Percentiles rank a stretch among this genome's conserved stretches.
phyloP scores from a whole-genome alignment of 192 early-diverging fungal species.

The Mortierella claussenii region DNA sequence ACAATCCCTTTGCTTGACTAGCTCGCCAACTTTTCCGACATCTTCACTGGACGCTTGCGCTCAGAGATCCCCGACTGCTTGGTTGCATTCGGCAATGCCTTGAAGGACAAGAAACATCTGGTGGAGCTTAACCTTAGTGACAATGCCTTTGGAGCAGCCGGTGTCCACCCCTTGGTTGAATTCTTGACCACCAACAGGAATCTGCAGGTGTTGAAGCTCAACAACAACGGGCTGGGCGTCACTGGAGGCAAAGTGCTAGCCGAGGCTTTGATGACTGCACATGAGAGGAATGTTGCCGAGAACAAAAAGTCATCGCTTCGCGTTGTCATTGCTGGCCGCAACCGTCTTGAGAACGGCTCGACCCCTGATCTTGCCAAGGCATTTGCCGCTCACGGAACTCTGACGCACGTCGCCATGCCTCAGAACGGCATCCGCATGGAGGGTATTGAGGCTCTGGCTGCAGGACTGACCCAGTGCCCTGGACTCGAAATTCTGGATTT shows the following conservation, averaged over 20 bases:
- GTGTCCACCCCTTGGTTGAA: conserved; percentile 86
- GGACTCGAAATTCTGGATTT: conserved; percentile 84
- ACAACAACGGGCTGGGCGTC: conserved; percentile 97
- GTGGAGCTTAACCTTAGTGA: conserved; percentile 90
- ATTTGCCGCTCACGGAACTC: conserved; percentile 78
- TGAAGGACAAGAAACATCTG: conserved; percentile 81
- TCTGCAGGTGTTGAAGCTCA: conserved; percentile 87
- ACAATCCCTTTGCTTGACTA: conserved; percentile 30
- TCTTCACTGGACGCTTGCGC: conserved; percentile 93
- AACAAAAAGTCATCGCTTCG: conserved; percentile 74
- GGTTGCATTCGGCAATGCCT: conserved; percentile 83
- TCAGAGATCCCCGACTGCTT: conserved; percentile 89
- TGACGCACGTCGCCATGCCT: conserved; percentile 90
- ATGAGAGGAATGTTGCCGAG: conserved; percentile 73
- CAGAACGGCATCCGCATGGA: conserved; percentile 98
- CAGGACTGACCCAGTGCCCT: conserved; percentile 72
- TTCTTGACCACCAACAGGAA: conserved; percentile 85
- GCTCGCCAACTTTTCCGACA: conserved; percentile 89
- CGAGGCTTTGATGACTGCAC: conserved; percentile 80
- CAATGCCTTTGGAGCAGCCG: conserved; percentile 98
- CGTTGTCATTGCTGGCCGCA: conserved; percentile 90
- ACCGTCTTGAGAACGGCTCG: conserved; percentile 91
- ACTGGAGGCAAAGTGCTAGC: conserved; percentile 90
- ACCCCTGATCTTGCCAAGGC: conserved; percentile 81
- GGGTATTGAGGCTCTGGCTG: conserved; percentile 81